Percentiles rank a stretch among this genome's conserved stretches.
These are phyloP conservation scores for Penicillium sp. DNA, from an alignment of 2,329 filamentous ascomycete species.

Conservation along the genomic window DNA sequence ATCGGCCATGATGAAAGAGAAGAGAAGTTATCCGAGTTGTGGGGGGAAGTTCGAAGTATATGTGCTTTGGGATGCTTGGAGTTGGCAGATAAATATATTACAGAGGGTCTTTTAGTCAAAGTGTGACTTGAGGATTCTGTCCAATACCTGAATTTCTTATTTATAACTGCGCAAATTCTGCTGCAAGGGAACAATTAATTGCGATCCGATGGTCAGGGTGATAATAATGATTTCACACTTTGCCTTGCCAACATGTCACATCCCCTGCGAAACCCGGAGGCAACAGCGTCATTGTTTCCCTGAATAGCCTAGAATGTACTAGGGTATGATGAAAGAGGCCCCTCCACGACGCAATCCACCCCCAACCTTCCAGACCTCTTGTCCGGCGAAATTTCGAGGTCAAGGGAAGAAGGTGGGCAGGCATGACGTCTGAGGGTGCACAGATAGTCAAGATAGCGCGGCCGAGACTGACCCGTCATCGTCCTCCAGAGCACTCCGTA, in stretches of 20 bases:
- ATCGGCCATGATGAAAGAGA: constrained; percentile 22
- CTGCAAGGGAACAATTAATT: not conserved
- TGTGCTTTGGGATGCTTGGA: not conserved
- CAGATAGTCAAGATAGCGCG: not conserved
- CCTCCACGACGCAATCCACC: not conserved
- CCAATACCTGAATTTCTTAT: not conserved
- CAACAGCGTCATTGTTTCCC: constrained; percentile 8
- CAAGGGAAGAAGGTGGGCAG: not conserved
- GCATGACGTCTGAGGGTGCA: not conserved
- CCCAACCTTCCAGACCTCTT: not conserved
- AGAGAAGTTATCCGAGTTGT: constrained; percentile 12
- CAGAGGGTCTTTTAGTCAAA: not conserved
- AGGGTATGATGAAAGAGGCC: constrained; percentile 10
- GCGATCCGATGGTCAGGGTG: not conserved
- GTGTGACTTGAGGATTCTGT: constrained; percentile 1
- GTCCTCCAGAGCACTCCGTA: not conserved
- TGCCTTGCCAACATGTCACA: not conserved
- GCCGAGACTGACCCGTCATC: not conserved
- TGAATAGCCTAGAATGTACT: not conserved
- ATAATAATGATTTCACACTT: constrained; percentile 6
- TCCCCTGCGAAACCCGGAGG: not conserved
- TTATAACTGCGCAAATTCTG: not conserved
- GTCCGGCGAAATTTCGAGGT: not conserved
- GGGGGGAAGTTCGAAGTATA: not conserved
- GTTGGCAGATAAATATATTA: not conserved